Conservation (phyloP, 2,329 filamentous ascomycete species). For the Fusarium falciforme region DNA sequence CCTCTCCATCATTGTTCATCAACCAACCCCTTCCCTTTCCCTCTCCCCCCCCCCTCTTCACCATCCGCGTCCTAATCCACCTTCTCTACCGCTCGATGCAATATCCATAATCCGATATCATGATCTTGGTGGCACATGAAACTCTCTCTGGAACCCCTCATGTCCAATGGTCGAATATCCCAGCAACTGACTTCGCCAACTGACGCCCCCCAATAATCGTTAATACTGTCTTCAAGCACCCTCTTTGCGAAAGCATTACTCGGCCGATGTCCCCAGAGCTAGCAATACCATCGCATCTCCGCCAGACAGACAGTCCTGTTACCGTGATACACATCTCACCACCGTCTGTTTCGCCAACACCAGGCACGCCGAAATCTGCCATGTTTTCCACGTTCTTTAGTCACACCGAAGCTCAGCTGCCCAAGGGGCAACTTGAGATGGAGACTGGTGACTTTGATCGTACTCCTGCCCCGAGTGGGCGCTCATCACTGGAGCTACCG, state of each 20-base stretch:
- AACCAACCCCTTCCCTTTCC: background rate
- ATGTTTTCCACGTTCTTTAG: slow-evolving; percentile 42
- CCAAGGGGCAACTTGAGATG: slow-evolving; percentile 28
- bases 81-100: slow-evolving; percentile 2
- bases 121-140: background rate
- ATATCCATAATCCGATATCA: slow-evolving; percentile 3
- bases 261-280: background rate
- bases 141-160: slow-evolving; percentile 14
- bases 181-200: slow-evolving; percentile 11
- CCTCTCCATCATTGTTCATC: slow-evolving; percentile 5
- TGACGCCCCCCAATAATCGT: background rate
- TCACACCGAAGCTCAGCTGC: slow-evolving; percentile 36
- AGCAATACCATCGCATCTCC: background rate
- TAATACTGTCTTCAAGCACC: background rate
- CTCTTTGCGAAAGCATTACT: background rate
- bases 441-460: slow-evolving; percentile 46
- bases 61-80: slow-evolving; percentile 15
- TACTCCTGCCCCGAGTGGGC: slow-evolving; percentile 48
- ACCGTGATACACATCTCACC: background rate
- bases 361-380: background rate
- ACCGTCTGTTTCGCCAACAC: background rate
- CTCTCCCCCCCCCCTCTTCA: background rate
- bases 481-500: slow-evolving; percentile 41
- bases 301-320: background rate
- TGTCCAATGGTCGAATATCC: slow-evolving; percentile 16